Base-by-base conservation (phyloP, 768 basidiomycete genomes). In the Russula abietina region DNA sequence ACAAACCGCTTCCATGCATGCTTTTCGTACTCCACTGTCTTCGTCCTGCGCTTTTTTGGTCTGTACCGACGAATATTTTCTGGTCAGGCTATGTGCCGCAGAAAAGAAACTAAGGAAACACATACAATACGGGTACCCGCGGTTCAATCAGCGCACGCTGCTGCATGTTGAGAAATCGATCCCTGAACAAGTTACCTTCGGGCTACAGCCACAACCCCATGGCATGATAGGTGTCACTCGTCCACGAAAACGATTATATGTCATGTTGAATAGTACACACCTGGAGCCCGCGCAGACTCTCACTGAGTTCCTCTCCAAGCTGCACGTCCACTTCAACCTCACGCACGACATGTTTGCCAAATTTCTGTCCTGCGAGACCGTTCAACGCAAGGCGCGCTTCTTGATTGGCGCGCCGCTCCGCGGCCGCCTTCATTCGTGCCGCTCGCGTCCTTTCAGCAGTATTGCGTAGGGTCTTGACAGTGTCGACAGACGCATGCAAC, bases 171-270 rank as follows among this genome's bases (percentile, higher is more conserved):
- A 87, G 74, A 76, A 93, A 93, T 1, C 92, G 84, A 72, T 97
- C 94, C 26, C 86, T 82, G 81, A 96, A 96, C 38, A 94, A 76
- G 71, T 96, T 97, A 28, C 94, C 94, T 77, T 97, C 93, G 19
- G 91, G 91, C 93, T 96, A 64, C 36, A 55, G 24, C 22, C 52
- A 17, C 33, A 16, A 45, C 45, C 36, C n/a, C 17, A 39, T n/a
- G n/a, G 38, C 11, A 59, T 22, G 39, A 56, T 14, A 12, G 45
- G 17, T 12, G 28, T 48, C 52, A 53, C 16, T 17, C 45, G 5
- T 46, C 43, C 16, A 43, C 22, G 33, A 33, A 51, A 17, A 51
- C 2, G 9, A 26, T 19, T 9, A 45, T 16, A 43, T 43, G 30
- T 52, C 43, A 19, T 49, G 48, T 28, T 14, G 14, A 14, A 52